Base-by-base conservation (phyloP, 768 basidiomycete species). In the Russula sp. region DNA sequence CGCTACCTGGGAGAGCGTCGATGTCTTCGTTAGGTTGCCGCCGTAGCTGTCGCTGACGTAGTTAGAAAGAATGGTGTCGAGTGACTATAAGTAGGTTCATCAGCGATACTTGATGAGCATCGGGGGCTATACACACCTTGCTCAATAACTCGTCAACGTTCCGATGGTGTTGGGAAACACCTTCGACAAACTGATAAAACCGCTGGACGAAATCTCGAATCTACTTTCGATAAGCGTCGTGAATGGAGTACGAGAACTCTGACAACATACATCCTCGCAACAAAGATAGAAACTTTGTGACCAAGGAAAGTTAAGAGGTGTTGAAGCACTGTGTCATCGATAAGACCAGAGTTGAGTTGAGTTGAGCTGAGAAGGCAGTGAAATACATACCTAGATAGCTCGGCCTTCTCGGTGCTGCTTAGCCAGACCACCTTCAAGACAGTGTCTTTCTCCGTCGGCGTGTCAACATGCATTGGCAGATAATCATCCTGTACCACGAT, bases 141-240 rank as follows among this genome's bases (percentile, higher is more conserved):
- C 87, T 87, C 54, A 99, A 73, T 9, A 98, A 78, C 57, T 93
- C 93, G 68, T 98, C 95, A 36, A 95, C 90, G 70, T 95, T 89
- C 46, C 88, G 82, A 72, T 94, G 90, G 60, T 93, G 89, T 70
- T 95, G 91, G 2, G 89, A 86, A 6, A 97, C 90, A 9, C 96
- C 96, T 67, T 99, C 97, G 0, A 95, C 85, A 72, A 98, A 99
- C 25, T 92, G 87, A 71, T 98, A 96, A 76, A 97, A 98, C 68
- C 92, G 93, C 67, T 94, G 89, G 42, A 97, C 89, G 69, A 96
- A 98, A 46, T 78, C 79, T 29, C 92, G 86, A 61, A 96, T 89
- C 85, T 96, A 34, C 34, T 41, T 14, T 43, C 5, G 52, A 22
- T 58, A 6, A 60, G 46, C 25, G 59, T 50, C 64, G 55, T 11